Conservation (phyloP, 768 basidiomycete genomes). For the Psilocybe tampanensis region DNA sequence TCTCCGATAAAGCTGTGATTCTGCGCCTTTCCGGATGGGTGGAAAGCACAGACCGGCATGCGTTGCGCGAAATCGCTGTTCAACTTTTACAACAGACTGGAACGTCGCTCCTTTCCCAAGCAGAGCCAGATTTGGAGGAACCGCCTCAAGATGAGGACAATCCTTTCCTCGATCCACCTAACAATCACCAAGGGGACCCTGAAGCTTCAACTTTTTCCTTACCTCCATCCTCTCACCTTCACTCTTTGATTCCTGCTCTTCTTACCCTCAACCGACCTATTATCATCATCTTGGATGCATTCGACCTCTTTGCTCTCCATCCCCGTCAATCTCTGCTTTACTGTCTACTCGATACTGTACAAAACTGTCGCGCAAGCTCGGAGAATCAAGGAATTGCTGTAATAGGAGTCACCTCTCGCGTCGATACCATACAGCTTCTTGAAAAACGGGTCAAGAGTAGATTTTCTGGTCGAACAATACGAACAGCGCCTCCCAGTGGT, state of each 20-base stretch:
- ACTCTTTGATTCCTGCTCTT: constrained; percentile 72
- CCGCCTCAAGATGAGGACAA: constrained; percentile 41
- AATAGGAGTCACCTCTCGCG: constrained; percentile 82
- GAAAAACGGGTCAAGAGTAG: constrained; percentile 98
- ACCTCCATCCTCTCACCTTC: constrained; percentile 71
- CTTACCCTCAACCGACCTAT: constrained; percentile 81
- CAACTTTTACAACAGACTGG: constrained; percentile 83
- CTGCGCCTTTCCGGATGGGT: constrained; percentile 85
- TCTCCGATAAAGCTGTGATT: constrained; percentile 61
- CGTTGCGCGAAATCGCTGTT: constrained; percentile 89
- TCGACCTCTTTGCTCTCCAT: constrained; percentile 92
- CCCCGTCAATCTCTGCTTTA: constrained; percentile 93
- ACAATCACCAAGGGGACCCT: constrained; percentile 10
- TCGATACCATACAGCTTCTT: constrained; percentile 85
- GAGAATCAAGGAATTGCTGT: constrained; percentile 76
- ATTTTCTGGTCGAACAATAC: constrained; percentile 90
- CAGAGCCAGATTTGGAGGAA: constrained; percentile 34
- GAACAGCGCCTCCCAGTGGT: constrained; percentile 63
- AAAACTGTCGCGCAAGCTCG: constrained; percentile 70
- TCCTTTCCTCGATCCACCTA: constrained; percentile 46
- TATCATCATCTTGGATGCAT: constrained; percentile 84
- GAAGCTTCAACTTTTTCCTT: constrained; percentile 36
- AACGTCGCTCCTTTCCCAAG: constrained; percentile 48
- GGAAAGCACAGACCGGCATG: constrained; percentile 84
- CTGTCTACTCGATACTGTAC: constrained; percentile 92